These are phyloP conservation scores for Tulasnella sp. DNA, from an alignment of 768 basidiomycete species.

Conservation along the genomic window DNA sequence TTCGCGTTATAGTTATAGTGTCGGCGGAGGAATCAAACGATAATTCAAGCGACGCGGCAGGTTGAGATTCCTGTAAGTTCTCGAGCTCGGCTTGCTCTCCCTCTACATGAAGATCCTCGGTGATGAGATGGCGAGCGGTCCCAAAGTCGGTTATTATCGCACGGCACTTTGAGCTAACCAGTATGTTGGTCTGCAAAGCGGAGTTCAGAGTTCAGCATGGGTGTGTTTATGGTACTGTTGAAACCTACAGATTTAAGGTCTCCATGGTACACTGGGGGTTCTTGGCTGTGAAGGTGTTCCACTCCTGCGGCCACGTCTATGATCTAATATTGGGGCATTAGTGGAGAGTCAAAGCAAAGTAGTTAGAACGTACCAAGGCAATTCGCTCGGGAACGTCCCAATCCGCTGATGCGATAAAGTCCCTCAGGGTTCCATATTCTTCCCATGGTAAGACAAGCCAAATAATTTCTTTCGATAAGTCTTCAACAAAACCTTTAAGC, in stretches of 20 bases:
- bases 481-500: not conserved
- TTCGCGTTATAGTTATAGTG: not conserved
- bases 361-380: not conserved
- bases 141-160: not conserved
- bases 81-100: not conserved
- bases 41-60: not conserved
- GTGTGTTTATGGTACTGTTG: not conserved
- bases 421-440: not conserved
- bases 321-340: not conserved
- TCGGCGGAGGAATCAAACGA: not conserved
- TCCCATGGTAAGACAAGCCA: conserved; percentile 7
- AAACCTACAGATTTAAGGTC: not conserved
- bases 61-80: too few relatives aligned
- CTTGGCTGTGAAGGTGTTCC: not conserved
- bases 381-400: not conserved
- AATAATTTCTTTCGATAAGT: not conserved
- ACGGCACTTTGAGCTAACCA: not conserved
- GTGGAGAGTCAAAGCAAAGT: not conserved
- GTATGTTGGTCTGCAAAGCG: not conserved
- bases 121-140: too few relatives aligned
- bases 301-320: not conserved
- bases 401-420: not conserved
- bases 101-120: not conserved
- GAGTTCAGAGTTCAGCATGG: not conserved
- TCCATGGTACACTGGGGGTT: not conserved